phyloP scores from a whole-genome alignment of 768 basidiomycete genomes.

The Kwoniella mangroviensis region DNA sequence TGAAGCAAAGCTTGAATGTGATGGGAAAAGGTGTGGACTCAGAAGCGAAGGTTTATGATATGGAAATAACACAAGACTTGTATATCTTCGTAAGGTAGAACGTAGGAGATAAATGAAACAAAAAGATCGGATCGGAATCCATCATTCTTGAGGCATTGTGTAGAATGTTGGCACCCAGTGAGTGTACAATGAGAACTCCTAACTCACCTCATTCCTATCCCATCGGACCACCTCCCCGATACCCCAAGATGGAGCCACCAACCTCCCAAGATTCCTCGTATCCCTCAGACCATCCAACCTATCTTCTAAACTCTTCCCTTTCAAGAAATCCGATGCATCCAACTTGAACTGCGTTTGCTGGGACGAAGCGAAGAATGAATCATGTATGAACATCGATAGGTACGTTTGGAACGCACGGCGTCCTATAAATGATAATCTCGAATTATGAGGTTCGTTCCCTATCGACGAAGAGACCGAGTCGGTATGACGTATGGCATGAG shows the following conservation, averaged over 20 bases:
- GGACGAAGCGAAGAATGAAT: slow-evolving; percentile 18
- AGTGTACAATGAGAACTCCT: no score
- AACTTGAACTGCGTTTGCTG: neutral
- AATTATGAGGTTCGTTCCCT: slow-evolving; percentile 41
- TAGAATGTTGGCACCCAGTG: no score
- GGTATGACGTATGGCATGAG: slow-evolving; percentile 43
- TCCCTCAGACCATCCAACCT: slow-evolving; percentile 48
- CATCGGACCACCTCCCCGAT: slow-evolving; percentile 47
- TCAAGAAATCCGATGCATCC: slow-evolving; percentile 33
- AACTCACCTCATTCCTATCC: slow-evolving; percentile 45
- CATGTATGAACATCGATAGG: slow-evolving; percentile 52
- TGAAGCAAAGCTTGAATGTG: no score
- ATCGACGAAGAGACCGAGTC: neutral
- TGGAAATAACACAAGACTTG: no score
- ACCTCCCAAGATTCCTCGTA: slow-evolving; percentile 49
- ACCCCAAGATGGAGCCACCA: slow-evolving; percentile 43
- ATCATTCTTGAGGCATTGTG: no score
- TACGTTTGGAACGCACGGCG: slow-evolving; percentile 49
- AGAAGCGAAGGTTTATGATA: no score
- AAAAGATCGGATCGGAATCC: no score
- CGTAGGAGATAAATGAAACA: no score
- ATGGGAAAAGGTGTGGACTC: no score
- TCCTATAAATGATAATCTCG: slow-evolving; percentile 50
- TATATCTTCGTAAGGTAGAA: no score
- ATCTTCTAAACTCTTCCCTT: slow-evolving; percentile 37